phyloP scores from a whole-genome alignment of 2,329 filamentous ascomycete genomes.

The Pseudocercospora ulei region DNA sequence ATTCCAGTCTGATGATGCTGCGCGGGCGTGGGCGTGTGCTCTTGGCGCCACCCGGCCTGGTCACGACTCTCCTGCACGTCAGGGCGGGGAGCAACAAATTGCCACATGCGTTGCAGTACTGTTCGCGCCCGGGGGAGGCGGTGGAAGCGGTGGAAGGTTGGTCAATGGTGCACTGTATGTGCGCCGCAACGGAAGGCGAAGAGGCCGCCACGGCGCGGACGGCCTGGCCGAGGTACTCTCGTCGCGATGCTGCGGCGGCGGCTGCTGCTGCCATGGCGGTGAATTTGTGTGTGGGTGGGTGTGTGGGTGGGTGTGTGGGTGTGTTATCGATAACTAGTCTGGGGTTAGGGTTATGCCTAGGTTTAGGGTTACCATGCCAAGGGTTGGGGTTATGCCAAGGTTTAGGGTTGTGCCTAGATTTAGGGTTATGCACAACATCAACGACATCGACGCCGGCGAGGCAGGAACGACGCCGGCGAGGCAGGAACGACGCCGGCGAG shows the following conservation, averaged over 20 bases:
- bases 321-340: too few relatives aligned
- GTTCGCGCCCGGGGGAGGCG: conserved; percentile 43
- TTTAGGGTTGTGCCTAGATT: too few relatives aligned
- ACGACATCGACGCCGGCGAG: too few relatives aligned
- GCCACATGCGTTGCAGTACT: conserved; percentile 52
- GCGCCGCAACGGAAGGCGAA: conserved; percentile 17
- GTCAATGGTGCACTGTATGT: conserved; percentile 12
- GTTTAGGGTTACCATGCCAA: too few relatives aligned
- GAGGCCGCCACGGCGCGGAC: conserved; percentile 9
- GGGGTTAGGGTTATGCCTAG: too few relatives aligned
- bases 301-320: conserved; percentile 71
- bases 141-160: conserved; percentile 29
- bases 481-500: too few relatives aligned
- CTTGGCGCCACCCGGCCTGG: neutral
- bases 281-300: conserved; percentile 34
- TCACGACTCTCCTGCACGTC: conserved; percentile 10
- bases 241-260: conserved; percentile 3
- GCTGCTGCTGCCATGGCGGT: neutral
- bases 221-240: conserved; percentile 7
- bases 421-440: too few relatives aligned
- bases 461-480: too few relatives aligned
- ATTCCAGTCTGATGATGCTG: conserved; percentile 1
- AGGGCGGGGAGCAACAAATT: conserved; percentile 49
- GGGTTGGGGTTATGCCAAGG: too few relatives aligned
- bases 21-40: too few relatives aligned